These are phyloP conservation scores for Mycena belliarum DNA, from an alignment of 768 basidiomycete genomes.

Conservation along the genomic window DNA sequence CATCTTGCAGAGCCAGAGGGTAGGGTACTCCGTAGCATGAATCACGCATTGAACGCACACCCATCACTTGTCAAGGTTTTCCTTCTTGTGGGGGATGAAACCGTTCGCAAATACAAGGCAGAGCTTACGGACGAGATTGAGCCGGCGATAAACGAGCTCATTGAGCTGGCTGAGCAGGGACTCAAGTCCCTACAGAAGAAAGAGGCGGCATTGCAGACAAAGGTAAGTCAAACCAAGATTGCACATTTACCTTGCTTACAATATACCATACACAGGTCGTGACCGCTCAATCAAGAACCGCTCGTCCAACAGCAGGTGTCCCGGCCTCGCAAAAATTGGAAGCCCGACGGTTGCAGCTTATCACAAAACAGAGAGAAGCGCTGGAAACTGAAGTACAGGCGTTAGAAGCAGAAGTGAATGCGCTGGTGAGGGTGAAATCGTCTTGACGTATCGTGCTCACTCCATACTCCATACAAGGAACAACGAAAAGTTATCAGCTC, in stretches of 20 bases:
- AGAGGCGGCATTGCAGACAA: constrained; percentile 60
- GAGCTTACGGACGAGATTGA: constrained; percentile 80
- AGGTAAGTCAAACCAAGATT: constrained; percentile 42
- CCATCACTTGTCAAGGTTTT: constrained; percentile 55
- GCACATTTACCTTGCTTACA: neutral
- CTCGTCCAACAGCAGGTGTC: constrained; percentile 46
- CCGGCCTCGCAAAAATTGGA: constrained; percentile 65
- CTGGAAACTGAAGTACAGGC: constrained; percentile 63
- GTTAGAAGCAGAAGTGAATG: constrained; percentile 63
- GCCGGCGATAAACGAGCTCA: constrained; percentile 75
- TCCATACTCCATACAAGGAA: neutral
- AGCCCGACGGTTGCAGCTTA: constrained; percentile 60
- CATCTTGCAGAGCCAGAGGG: constrained; percentile 68
- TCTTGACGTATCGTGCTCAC: neutral
- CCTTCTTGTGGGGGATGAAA: constrained; percentile 70
- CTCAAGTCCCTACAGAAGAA: constrained; percentile 61
- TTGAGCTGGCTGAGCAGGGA: constrained; percentile 70
- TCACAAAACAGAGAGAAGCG: constrained; percentile 65
- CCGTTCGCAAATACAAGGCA: constrained; percentile 72
- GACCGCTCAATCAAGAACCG: constrained; percentile 47
- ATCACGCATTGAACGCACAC: neutral
- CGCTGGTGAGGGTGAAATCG: constrained; percentile 41
- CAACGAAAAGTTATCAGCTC: neutral
- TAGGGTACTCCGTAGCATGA: constrained; percentile 23
- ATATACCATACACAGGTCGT: constrained; percentile 50